Evolutionary conservation across 2,329 filamentous ascomycete species (phyloP).

Genomic region (Sarocladium strictum): DNA sequence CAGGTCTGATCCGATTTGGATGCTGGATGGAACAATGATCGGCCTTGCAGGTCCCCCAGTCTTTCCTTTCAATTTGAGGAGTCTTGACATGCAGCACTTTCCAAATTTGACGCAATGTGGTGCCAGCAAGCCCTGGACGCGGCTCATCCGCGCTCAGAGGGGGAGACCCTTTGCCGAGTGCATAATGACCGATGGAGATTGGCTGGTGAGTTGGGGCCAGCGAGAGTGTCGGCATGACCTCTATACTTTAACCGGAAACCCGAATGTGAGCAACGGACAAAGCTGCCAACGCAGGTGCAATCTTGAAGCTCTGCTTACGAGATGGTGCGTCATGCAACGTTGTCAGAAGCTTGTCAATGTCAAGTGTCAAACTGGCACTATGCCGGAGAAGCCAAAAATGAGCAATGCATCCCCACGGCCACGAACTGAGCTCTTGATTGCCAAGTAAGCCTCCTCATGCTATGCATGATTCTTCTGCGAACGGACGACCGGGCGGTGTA

Average conservation of each 20-base stretch:
- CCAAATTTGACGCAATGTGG: background rate
- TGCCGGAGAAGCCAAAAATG: background rate
- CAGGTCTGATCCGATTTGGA: conserved; percentile 4
- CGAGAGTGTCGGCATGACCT: background rate
- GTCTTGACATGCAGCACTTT: background rate
- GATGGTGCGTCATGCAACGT: background rate
- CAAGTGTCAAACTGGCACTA: background rate
- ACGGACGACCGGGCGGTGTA: background rate
- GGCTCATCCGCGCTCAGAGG: background rate
- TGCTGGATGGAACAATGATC: conserved; percentile 7
- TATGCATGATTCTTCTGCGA: background rate
- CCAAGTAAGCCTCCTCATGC: too few species aligned
- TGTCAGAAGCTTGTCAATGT: background rate
- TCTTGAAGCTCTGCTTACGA: background rate
- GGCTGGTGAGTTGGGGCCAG: background rate
- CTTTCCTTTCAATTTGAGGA: background rate
- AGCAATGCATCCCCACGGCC: background rate
- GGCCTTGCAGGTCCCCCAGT: conserved; percentile 8
- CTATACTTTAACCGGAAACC: background rate
- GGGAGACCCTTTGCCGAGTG: background rate
- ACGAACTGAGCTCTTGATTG: too few species aligned
- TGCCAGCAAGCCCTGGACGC: background rate
- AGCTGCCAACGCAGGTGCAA: background rate
- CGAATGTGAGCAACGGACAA: background rate
- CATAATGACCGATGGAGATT: background rate